phyloP scores from a whole-genome alignment of 1,139 yeast species.

The Candida sanyaensis region DNA sequence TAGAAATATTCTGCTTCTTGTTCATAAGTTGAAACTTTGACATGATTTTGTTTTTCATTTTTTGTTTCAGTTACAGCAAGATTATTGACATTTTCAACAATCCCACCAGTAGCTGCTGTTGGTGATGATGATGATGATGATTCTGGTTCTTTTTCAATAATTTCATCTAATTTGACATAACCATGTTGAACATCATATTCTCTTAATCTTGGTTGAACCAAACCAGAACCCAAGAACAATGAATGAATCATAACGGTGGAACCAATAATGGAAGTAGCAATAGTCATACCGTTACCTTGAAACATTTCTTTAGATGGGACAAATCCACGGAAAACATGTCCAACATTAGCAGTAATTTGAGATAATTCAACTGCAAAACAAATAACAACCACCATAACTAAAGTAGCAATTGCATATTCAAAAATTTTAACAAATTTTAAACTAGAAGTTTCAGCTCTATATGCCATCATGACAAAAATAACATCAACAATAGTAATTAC shows the following conservation, averaged over 20 bases:
- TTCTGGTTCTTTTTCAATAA: conserved; percentile 9
- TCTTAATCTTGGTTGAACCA: conserved; percentile 74
- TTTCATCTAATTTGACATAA: conserved; percentile 30
- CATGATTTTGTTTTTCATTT: conserved; percentile 8
- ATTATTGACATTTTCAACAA: conserved; percentile 3
- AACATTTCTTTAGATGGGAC: conserved; percentile 68
- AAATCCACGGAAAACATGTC: conserved; percentile 66
- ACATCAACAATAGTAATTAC: conserved; percentile 73
- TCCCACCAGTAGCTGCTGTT: conserved; percentile 6
- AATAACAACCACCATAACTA: conserved; percentile 69
- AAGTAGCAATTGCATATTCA: conserved; percentile 64
- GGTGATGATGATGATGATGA: not conserved
- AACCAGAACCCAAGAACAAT: conserved; percentile 70
- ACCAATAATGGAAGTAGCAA: conserved; percentile 77
- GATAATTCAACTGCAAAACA: conserved; percentile 73
- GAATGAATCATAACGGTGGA: conserved; percentile 88
- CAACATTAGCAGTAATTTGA: conserved; percentile 48
- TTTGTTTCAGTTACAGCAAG: not conserved
- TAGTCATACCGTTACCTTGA: conserved; percentile 63
- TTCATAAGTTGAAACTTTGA: conserved; percentile 15
- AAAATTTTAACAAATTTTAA: conserved; percentile 63
- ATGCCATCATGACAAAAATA: conserved; percentile 70
- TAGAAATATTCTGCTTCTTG: conserved; percentile 38
- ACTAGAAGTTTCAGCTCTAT: conserved; percentile 66
- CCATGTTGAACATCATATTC: conserved; percentile 62